Conservation (phyloP, 106 monocot species). For the Gastrodia elata region DNA sequence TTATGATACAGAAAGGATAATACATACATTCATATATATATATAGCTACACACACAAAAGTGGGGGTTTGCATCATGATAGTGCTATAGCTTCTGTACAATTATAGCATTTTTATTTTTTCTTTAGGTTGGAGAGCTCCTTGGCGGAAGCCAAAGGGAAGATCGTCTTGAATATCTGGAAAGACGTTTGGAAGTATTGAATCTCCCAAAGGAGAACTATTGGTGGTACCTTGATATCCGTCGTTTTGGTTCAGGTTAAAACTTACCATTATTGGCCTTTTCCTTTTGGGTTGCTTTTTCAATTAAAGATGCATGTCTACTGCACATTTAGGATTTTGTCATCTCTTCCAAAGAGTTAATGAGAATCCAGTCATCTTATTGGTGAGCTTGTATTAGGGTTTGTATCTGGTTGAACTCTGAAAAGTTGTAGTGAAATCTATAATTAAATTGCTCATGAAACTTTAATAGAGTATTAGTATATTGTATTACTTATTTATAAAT, state of each 20-base stretch:
- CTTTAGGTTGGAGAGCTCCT: constrained; percentile 89
- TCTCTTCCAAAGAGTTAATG: no score
- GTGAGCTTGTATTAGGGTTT: neutral
- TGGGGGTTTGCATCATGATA: neutral
- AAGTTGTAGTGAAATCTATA: no score
- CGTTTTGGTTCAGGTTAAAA: constrained; percentile 87
- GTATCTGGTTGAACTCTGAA: no score
- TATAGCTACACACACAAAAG: no score
- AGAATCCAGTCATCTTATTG: no score
- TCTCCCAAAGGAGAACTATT: constrained; percentile 76
- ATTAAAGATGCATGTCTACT: neutral
- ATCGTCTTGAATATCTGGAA: constrained; percentile 83
- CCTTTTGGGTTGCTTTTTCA: neutral
- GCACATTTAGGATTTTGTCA: no score
- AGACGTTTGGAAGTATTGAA: constrained; percentile 73
- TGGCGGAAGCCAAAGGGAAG: constrained; percentile 99
- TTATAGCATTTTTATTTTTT: constrained; percentile 9
- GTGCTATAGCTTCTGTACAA: neutral
- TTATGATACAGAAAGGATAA: no score
- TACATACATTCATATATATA: no score
- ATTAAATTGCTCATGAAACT: no score
- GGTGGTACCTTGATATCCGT: constrained; percentile 97
- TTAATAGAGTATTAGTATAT: no score
- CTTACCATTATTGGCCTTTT: neutral
- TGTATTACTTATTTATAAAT: no score